These are phyloP conservation scores for Calonectria hawksworthii DNA, from an alignment of 2,329 filamentous ascomycete species.

Conservation along the genomic window DNA sequence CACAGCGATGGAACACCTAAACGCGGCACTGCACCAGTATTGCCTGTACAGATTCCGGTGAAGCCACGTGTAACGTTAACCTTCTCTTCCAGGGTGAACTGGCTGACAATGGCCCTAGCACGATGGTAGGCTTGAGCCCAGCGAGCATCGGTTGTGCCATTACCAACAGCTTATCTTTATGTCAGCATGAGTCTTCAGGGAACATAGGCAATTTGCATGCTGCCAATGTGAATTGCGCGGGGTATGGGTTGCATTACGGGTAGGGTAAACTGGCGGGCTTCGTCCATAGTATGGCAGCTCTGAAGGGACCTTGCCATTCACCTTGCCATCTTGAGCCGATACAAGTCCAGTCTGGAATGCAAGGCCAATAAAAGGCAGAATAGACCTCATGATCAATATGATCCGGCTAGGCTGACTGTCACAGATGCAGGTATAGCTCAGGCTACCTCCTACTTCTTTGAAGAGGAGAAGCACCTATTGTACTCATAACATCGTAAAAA, in stretches of 20 bases:
- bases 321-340: not conserved
- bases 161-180: not conserved
- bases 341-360: not conserved
- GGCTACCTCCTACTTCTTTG: not conserved
- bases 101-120: slow-evolving; percentile 84
- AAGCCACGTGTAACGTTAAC: slow-evolving; percentile 95
- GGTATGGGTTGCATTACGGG: not conserved
- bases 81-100: slow-evolving; percentile 88
- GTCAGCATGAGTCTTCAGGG: too few relatives aligned
- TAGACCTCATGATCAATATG: not conserved
- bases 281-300: not conserved
- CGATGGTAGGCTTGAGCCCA: slow-evolving; percentile 84
- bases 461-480: not conserved
- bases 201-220: too few relatives aligned
- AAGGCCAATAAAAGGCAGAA: not conserved
- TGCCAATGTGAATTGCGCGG: too few relatives aligned
- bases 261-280: slow-evolving; percentile 4
- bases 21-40: slow-evolving; percentile 78
- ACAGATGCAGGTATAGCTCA: not conserved
- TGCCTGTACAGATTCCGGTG: slow-evolving; percentile 85
- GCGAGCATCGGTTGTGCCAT: slow-evolving; percentile 37
- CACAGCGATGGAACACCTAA: slow-evolving; percentile 82
- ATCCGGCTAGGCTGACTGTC: not conserved
- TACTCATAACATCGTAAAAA: not conserved
- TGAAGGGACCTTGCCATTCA: not conserved